Percentiles rank a stretch among this genome's conserved stretches.
Conservation (phyloP, 164 flowering plant species). For the Magnolia officinalis region DNA sequence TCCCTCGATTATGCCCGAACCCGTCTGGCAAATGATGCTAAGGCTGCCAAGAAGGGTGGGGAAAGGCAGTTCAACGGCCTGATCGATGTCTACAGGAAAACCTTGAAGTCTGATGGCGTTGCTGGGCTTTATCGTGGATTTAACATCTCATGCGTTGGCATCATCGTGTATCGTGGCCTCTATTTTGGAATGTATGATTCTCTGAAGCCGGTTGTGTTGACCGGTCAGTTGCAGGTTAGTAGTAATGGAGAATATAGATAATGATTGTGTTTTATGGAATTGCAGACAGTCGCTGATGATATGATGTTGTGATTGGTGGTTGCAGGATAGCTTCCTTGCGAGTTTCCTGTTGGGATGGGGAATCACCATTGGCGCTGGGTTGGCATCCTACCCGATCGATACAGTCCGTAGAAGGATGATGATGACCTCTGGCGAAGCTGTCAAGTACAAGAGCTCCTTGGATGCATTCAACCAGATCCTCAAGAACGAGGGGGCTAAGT, state of each 20-base stretch:
- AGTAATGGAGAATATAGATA: background rate
- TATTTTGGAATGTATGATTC: constrained; percentile 60
- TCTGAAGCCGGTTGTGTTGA: constrained; percentile 44
- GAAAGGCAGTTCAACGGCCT: constrained; percentile 49
- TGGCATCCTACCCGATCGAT: constrained; percentile 45
- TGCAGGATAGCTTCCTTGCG: constrained; percentile 40
- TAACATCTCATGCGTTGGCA: constrained; percentile 48
- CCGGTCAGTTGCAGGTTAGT: constrained; percentile 40
- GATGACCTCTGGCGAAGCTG: constrained; percentile 51
- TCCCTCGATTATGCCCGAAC: constrained; percentile 48
- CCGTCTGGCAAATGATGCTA: constrained; percentile 41
- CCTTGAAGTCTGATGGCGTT: constrained; percentile 44
- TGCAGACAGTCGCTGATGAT: background rate
- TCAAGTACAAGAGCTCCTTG: constrained; percentile 44
- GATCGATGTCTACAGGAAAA: constrained; percentile 50
- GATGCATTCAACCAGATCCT: constrained; percentile 36
- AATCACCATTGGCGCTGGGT: constrained; percentile 48
- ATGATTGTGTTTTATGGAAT: background rate
- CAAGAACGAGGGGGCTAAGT: constrained; percentile 41
- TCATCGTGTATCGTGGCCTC: constrained; percentile 43
- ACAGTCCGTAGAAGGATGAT: constrained; percentile 49
- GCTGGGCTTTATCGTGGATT: constrained; percentile 53
- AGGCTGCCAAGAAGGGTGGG: constrained; percentile 50
- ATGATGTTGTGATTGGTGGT: constrained; percentile 9
- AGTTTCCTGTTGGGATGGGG: constrained; percentile 49